These are phyloP conservation scores for Pharnaceum exiguum DNA, from an alignment of 148 eudicot genomes.

Conservation along the genomic window DNA sequence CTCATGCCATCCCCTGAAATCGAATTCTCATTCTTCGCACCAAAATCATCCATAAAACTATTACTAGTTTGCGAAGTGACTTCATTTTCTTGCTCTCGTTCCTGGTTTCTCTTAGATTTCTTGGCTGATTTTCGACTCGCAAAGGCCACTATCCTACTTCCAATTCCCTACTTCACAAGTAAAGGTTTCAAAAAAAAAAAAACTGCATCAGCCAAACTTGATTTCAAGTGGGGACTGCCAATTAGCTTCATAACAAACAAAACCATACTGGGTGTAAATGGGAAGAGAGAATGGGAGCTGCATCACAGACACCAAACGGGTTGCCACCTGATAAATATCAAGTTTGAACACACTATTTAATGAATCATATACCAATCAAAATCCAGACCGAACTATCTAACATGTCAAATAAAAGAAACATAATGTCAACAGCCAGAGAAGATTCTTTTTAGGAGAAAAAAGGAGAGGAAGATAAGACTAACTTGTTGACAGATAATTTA, in stretches of 20 bases:
- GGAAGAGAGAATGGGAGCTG: conserved; percentile 8
- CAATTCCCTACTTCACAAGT: conserved; percentile 25
- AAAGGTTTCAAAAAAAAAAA: background rate
- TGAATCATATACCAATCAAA: conserved; percentile 19
- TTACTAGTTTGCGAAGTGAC: conserved; percentile 19
- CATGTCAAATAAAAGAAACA: background rate
- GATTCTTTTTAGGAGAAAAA: background rate
- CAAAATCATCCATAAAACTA: conserved; percentile 24
- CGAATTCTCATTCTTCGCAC: conserved; percentile 16
- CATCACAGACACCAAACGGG: conserved; percentile 10
- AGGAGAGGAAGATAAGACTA: background rate
- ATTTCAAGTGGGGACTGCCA: background rate
- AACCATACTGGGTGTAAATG: conserved; percentile 31
- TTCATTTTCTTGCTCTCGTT: conserved; percentile 27
- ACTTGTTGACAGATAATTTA: conserved; percentile 7
- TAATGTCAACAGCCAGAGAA: background rate
- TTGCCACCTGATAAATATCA: conserved; percentile 29
- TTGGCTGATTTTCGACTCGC: conserved; percentile 53
- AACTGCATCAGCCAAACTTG: background rate
- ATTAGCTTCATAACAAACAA: background rate
- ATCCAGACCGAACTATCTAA: background rate
- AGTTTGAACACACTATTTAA: conserved; percentile 14
- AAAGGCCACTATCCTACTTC: conserved; percentile 38
- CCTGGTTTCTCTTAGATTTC: conserved; percentile 41
- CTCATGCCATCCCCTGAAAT: conserved; percentile 17